Evolutionary conservation across 495 filamentous ascomycete genomes (phyloP).

Genomic region (Amphirosellinia nigrospora): DNA sequence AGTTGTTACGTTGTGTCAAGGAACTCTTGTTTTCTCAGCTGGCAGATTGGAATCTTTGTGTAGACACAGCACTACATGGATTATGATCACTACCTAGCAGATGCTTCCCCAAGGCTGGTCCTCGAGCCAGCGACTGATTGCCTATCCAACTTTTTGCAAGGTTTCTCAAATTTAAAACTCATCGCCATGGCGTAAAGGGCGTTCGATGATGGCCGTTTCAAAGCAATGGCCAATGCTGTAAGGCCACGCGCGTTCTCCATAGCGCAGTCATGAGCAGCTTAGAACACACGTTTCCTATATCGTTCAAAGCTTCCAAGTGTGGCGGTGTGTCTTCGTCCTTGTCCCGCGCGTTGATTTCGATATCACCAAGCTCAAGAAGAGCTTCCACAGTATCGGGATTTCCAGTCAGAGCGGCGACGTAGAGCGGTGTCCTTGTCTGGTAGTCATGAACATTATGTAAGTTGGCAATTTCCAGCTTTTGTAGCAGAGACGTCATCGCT

Average conservation of each 20-base stretch:
- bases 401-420: neutral
- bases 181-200: neutral
- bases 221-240: neutral
- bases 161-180: neutral
- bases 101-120: constrained; percentile 6
- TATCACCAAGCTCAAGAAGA: neutral
- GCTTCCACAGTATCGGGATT: constrained; percentile 2
- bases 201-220: neutral
- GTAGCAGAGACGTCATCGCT: constrained; percentile 4
- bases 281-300: constrained; percentile 2
- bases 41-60: neutral
- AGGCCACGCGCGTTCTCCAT: neutral
- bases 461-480: neutral
- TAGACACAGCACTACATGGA: neutral
- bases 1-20: neutral
- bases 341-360: constrained; percentile 3
- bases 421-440: neutral
- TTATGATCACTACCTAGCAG: neutral
- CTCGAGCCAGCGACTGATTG: neutral
- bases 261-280: neutral
- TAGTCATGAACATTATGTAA: neutral
- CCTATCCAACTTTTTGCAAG: neutral
- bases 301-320: neutral
- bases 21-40: neutral
- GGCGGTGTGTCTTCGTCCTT: neutral